Conservation (phyloP, 345 rosid species). For the Aquilaria sinensis region DNA sequence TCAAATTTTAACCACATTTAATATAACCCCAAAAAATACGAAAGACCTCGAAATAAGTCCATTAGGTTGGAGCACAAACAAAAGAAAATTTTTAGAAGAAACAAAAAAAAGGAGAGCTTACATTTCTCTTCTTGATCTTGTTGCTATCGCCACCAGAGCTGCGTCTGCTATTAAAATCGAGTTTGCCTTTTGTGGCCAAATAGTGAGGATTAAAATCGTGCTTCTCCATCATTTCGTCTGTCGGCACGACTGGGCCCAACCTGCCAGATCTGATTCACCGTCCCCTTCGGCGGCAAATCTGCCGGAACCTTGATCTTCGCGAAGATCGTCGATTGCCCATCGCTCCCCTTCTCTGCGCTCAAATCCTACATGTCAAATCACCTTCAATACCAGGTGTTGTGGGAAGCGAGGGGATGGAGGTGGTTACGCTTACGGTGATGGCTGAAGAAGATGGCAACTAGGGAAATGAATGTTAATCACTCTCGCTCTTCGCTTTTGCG, state of each 20-base stretch:
- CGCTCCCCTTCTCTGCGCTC: constrained; percentile 36
- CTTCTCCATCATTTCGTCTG: constrained; percentile 14
- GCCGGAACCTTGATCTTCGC: constrained; percentile 63
- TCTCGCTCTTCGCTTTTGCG: too few relatives aligned
- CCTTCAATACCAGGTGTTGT: too few relatives aligned
- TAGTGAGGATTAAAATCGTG: constrained; percentile 32
- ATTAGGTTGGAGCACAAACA: too few relatives aligned
- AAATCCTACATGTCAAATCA: constrained; percentile 65
- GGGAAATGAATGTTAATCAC: too few relatives aligned
- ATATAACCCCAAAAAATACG: too few relatives aligned
- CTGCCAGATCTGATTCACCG: constrained; percentile 82
- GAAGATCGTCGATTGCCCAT: constrained; percentile 40
- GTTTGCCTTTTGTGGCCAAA: constrained; percentile 22
- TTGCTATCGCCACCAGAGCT: constrained; percentile 22
- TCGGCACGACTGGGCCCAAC: constrained; percentile 40
- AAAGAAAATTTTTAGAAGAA: too few relatives aligned
- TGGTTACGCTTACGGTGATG: too few relatives aligned
- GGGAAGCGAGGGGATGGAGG: too few relatives aligned
- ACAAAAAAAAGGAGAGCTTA: constrained; percentile 15
- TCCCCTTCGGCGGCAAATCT: constrained; percentile 33
- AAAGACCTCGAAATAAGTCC: background rate
- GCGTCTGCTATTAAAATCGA: constrained; percentile 29
- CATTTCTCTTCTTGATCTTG: constrained; percentile 48
- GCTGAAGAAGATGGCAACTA: too few relatives aligned
- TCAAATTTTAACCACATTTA: too few relatives aligned